These are phyloP conservation scores for Combretum micranthum DNA, from an alignment of 345 rosid genomes.

Conservation along the genomic window DNA sequence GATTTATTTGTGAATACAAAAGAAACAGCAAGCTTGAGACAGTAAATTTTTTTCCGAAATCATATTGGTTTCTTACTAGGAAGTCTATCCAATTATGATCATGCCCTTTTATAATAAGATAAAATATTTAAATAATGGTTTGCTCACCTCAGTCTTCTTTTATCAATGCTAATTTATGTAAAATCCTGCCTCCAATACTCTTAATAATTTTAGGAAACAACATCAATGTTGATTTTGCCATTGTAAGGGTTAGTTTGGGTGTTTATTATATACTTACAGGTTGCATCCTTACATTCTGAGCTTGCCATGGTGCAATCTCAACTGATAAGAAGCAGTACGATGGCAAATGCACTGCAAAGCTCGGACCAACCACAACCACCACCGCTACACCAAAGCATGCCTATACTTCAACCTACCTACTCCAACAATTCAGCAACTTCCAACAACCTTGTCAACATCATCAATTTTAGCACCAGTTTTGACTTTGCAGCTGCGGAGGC, in stretches of 20 bases:
- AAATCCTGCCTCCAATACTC: too few species aligned
- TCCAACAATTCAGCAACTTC: constrained; percentile 94
- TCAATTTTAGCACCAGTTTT: constrained; percentile 35
- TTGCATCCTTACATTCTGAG: constrained; percentile 78
- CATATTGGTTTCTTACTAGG: too few species aligned
- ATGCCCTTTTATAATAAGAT: too few species aligned
- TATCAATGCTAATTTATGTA: too few species aligned
- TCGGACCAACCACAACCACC: constrained; percentile 38
- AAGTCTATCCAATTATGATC: too few species aligned
- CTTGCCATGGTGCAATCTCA: constrained; percentile 75
- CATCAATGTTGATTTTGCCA: background rate
- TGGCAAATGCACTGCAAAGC: constrained; percentile 59
- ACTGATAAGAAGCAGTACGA: constrained; percentile 61
- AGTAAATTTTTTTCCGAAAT: too few species aligned
- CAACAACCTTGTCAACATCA: constrained; percentile 52
- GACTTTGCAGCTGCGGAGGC: constrained; percentile 42
- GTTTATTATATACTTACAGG: constrained; percentile 25
- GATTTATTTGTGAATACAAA: too few species aligned
- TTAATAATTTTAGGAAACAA: too few species aligned
- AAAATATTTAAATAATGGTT: too few species aligned
- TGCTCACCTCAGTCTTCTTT: too few species aligned
- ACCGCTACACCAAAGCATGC: constrained; percentile 22
- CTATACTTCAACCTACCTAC: constrained; percentile 65
- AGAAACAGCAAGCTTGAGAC: too few species aligned
- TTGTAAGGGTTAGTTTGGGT: background rate